A percentile compares a stretch with the other conserved stretches of the same genome.
These are phyloP conservation scores for Boletus insuetus DNA, from an alignment of 768 basidiomycete species.

Conservation along the genomic window DNA sequence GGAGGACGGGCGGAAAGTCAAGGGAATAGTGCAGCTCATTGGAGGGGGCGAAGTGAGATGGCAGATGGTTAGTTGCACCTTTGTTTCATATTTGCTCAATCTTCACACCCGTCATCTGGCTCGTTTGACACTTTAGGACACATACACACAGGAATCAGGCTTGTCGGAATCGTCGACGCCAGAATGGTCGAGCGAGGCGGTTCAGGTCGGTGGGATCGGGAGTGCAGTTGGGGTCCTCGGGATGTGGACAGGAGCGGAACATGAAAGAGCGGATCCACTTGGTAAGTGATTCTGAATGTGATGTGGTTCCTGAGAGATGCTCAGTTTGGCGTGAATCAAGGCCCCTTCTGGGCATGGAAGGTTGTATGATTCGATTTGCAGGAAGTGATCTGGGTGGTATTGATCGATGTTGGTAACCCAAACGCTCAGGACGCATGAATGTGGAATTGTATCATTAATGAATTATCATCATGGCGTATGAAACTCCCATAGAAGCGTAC, in stretches of 20 bases:
- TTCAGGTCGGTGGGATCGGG: slow-evolving; percentile 55
- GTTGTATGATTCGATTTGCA: slow-evolving; percentile 26
- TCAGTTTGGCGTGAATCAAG: slow-evolving; percentile 16
- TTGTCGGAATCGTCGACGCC: slow-evolving; percentile 31
- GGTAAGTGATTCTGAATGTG: slow-evolving; percentile 29
- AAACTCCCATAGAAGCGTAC: too few relatives aligned
- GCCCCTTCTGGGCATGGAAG: slow-evolving; percentile 46
- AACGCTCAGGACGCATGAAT: not conserved
- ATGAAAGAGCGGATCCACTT: slow-evolving; percentile 42
- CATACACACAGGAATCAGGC: slow-evolving; percentile 31
- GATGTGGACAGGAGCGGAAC: slow-evolving; percentile 52
- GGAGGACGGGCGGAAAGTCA: slow-evolving; percentile 34
- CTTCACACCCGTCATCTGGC: too few relatives aligned
- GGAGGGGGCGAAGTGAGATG: slow-evolving; percentile 51
- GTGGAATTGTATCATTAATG: not conserved
- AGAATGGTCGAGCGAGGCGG: slow-evolving; percentile 54
- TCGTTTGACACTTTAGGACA: slow-evolving; percentile 12
- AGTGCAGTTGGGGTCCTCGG: slow-evolving; percentile 54
- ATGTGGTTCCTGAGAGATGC: not conserved
- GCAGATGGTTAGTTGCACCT: slow-evolving; percentile 39
- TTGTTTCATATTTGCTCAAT: not conserved
- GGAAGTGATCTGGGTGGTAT: not conserved
- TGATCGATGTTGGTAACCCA: too few relatives aligned
- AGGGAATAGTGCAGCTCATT: slow-evolving; percentile 47
- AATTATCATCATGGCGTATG: too few relatives aligned